Evolutionary conservation across 1,284 basidiomycete species (phyloP), one percentile per base, ranked within the genome.

Genomic region (Ceratobasidium sp.): DNA sequence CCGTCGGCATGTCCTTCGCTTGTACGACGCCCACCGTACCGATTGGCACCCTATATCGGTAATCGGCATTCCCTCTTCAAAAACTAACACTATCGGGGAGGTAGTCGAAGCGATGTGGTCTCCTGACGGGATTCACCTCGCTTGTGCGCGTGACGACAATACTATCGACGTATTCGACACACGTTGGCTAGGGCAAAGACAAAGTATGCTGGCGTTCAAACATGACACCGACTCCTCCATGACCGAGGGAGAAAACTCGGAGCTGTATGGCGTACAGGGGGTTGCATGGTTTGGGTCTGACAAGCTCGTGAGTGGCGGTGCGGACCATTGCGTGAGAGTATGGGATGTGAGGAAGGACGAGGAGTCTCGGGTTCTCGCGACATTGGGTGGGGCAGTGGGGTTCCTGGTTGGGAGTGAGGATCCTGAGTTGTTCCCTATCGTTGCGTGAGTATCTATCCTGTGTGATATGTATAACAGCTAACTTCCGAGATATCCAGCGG

Each of bases 321-420:
- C 68, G 16, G 68, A 72, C n/a, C 82, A 69, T 83, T 82, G 74
- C 84, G 81, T 39, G 83, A 78, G n/a, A 84, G 79, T 1, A 81
- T 79, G 56, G 85, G 78, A 66, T 83, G 81, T 0, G 83, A 82
- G 51, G 84, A 83, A 73, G 83, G 80, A 59, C 82, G 82, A 86
- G 79, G 87, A 84, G 91, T 85, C 75, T 29, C 27, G 34, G 13
- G 56, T 72, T 6, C n/a, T 72, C 19, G 68, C 68, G 54, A 75
- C 41, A 14, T 24, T 72, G 29, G 43, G 56, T 9, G 68, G 68
- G 6, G 41, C 39, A 2, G 29, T 72, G 34, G 68, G 68, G 8
- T 61, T 43, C 13, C 62, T 66, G 29, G 62, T 51, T 29, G 51
- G 62, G 13, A 74, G 64, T 9, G 69, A 66, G 14, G 63, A 68